Conservation (phyloP, 345 rosid species). For the Mangifera indica region DNA sequence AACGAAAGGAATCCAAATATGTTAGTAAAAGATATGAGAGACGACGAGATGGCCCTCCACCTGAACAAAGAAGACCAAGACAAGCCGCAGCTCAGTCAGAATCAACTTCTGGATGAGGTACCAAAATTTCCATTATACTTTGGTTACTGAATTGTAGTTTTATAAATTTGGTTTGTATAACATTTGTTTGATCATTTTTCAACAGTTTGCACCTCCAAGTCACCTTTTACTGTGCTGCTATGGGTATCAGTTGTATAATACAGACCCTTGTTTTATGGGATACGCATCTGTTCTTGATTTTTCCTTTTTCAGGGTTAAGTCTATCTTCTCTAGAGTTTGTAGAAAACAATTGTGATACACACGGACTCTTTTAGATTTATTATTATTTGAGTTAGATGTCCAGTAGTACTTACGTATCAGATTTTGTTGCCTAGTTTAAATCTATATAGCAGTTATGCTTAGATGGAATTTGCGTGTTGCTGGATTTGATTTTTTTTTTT, state of each 20-base stretch:
- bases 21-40: slow-evolving; percentile 75
- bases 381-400: neutral
- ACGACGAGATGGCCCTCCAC: slow-evolving; percentile 80
- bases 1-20: slow-evolving; percentile 54
- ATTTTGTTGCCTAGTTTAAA: neutral
- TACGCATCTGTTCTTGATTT: neutral
- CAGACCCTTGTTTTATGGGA: neutral
- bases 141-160: neutral
- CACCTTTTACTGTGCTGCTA: neutral
- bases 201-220: slow-evolving; percentile 8
- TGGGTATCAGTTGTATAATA: neutral
- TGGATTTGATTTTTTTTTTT: neutral
- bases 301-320: neutral
- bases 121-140: neutral
- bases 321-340: neutral
- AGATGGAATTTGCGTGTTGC: neutral
- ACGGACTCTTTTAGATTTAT: neutral
- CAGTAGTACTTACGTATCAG: neutral
- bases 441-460: neutral
- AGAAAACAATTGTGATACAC: neutral
- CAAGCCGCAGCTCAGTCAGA: slow-evolving; percentile 50
- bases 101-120: slow-evolving; percentile 43
- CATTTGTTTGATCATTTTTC: neutral
- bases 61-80: slow-evolving; percentile 59
- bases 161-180: neutral